Evolutionary conservation across 331 rosid genomes (phyloP), one percentile per base, ranked within the genome.

Genomic region (Malus hybrid): DNA sequence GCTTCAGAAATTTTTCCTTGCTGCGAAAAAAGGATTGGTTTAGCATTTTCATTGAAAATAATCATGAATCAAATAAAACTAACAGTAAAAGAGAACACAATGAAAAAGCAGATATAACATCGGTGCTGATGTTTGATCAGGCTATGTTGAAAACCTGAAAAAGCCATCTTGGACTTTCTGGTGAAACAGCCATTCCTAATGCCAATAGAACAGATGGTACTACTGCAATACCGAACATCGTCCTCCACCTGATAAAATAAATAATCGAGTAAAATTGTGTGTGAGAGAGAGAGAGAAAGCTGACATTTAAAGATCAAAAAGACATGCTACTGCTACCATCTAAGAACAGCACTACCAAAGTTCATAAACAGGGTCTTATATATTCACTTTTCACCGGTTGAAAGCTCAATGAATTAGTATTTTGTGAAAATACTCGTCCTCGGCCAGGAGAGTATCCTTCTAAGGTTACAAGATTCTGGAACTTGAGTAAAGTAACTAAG

Each of bases 151-250:
- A 65, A 81, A 94, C 98, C 98, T 94, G 98, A 69, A 86, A 84
- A 48, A 94, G 97, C 98, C 98, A 94, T 63, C 98, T 89, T 4
- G 98, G 98, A 86, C 97, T 91, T 83, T 94, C 98, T 2, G 98
- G 98, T 63, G 96, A 90, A 71, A 90, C 22, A 72, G 80, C 87
- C 97, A 94, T 94, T 87, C 98, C 98, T 34, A 94, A 69, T 60
- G 95, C 98, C 88, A 94, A 87, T 61, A 94, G 78, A 82, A 91
- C 33, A 54, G 98, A 86, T 68, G 98, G 98, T 74, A 94, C 86
- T 22, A 86, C 18, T 63, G 98, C 83, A 83, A 94, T 83, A 48
- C 93, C 97, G 69, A 91, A 94, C 98, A 94, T 94, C 31, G 93
- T 82, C 86, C 98, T 81, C 98, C 98, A 94, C 98, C 98, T 94